A percentile compares a stretch with the other conserved stretches of the same genome.
These are phyloP conservation scores for Leptographium galeiforme DNA, from an alignment of 2,329 filamentous ascomycete genomes.

Conservation along the genomic window DNA sequence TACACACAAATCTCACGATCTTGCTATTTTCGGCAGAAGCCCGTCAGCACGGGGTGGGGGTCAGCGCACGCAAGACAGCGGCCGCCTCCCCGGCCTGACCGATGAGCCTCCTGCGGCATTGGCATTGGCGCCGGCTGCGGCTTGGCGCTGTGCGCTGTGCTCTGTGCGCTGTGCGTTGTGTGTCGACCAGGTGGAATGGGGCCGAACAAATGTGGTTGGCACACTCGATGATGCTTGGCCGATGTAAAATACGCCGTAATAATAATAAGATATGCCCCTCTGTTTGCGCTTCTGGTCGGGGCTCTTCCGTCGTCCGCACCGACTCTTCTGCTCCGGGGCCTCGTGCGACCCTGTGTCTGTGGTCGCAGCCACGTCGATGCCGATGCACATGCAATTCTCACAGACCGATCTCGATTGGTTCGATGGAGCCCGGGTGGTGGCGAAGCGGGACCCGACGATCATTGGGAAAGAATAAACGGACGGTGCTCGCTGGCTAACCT, in stretches of 20 bases:
- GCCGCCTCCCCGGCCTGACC: not conserved
- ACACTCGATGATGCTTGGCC: too few species aligned
- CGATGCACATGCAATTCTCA: not conserved
- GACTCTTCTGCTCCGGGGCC: not conserved
- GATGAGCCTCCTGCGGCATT: not conserved
- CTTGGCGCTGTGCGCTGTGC: not conserved
- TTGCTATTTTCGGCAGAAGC: constrained; percentile 2
- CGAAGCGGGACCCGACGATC: not conserved
- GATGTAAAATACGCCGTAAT: too few species aligned
- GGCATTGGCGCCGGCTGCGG: too few species aligned
- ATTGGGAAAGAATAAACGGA: not conserved
- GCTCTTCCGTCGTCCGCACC: not conserved
- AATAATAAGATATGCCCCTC: too few species aligned
- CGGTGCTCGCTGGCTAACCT: not conserved
- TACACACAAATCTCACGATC: not conserved
- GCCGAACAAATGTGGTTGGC: not conserved
- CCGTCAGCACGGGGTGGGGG: constrained; percentile 1
- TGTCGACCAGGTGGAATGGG: not conserved
- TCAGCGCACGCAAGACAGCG: not conserved
- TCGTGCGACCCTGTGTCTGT: not conserved
- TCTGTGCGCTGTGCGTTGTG: not conserved
- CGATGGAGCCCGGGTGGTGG: not conserved
- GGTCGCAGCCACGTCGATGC: not conserved
- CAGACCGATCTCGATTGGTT: not conserved
- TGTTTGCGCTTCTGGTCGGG: too few species aligned